Evolutionary conservation across 148 eudicot species (phyloP), one percentile per base, ranked within the genome.

Genomic region (Vaccinium macrocarpon): DNA sequence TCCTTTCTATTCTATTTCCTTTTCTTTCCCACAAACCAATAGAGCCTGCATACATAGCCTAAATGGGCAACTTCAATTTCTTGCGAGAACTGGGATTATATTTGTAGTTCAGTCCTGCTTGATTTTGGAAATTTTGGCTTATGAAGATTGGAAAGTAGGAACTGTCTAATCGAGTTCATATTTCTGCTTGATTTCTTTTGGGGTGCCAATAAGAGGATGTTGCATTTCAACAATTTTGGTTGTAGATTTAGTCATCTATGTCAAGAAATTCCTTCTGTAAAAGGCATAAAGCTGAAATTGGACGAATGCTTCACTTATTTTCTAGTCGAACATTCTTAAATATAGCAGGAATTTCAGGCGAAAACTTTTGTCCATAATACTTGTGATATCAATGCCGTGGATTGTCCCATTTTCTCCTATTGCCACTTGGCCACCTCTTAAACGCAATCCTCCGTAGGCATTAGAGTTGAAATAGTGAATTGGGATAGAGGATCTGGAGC

Each of bases 351-450:
- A 13, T 70, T 70, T n/a, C 5, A 3, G 68, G 68, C 1, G 11
- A 62, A 62, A n/a, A n/a, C 23, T 62, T 21, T 62, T 1, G 12
- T 62, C 68, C 23, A 25, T 12, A 62, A 62, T 27, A 9, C 12
- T n/a, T 21, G 68, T n/a, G 68, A 62, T 62, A 61, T 62, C 68
- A 62, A 62, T 62, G 68, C 27, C n/a, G 68, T 62, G 66, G 64
- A 62, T 62, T n/a, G 68, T 62, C 68, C 68, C 68, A 21, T 62
- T 62, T n/a, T 62, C 68, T 9, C 68, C 68, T 62, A 62, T 21
- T 62, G 68, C 68, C 27, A 62, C 27, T 8, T 62, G 68, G 12
- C 68, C 68, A 21, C 68, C 64, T 61, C 68, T 61, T 61, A 62
- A 62, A n/a, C 27, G 12, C 68, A 62, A 62, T 62, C 68, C 8